Base-by-base conservation (phyloP, 2,329 filamentous ascomycete species). In the Lecanoromycetidae sp. region DNA sequence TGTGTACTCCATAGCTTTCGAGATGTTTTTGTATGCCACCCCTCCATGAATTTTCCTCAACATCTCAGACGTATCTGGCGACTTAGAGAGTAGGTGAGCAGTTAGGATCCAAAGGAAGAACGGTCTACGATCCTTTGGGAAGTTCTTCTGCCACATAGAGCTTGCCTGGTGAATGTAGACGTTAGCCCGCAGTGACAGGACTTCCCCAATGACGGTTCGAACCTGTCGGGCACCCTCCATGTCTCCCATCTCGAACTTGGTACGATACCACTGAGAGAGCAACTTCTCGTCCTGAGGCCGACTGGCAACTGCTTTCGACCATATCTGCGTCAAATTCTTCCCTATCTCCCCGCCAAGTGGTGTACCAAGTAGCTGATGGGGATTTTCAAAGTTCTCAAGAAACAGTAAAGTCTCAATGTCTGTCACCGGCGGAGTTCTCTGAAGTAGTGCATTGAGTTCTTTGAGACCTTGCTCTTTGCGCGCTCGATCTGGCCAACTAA, bases 201-300 rank as follows among this genome's bases (percentile, higher is more conserved):
- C n/a, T 17, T 17, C 9, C 19, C 13, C 17, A 13, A 37, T 19
- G 20, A n/a, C 3, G 10, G 10, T 41, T 3, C 63, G 44, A 48
- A 71, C 69, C 65, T 71, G 71, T 52, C 71, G 69, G 32, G 70
- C 70, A 39, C 63, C 66, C 52, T 66, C 67, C 64, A 67, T 71
- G 46, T 70, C 62, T 37, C 60, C 59, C 23, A 56, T 57, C 22
- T 66, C 60, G 50, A 68, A 66, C 12, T 65, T 63, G 40, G 61
- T 57, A 4, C 58, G 59, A 46, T 71, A 70, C 69, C 69, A 71
- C 47, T 58, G 61, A 55, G 61, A 61, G 50, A 69, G 64, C 9
- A 72, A 57, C 20, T 68, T 65, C 29, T 64, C 55, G 44, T 69
- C 65, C 34, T 66, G 61, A 13, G 68, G 63, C 19, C 63, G 66